phyloP scores from a whole-genome alignment of 768 basidiomycete genomes.

The Dendrothele bispora region DNA sequence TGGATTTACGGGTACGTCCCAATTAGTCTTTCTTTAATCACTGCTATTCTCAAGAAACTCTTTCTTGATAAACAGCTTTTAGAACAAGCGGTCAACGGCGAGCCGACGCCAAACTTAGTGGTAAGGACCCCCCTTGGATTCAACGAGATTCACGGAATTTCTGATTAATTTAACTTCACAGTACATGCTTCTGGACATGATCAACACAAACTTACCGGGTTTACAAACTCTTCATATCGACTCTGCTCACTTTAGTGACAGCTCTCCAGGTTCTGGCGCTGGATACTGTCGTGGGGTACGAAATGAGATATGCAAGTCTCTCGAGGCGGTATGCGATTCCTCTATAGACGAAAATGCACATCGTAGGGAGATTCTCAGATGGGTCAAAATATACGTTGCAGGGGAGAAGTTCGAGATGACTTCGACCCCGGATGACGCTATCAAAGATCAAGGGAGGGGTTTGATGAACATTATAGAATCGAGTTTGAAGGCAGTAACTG shows the following conservation, averaged over 20 bases:
- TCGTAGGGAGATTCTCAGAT: not conserved
- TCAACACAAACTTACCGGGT: not conserved
- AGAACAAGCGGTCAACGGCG: not conserved
- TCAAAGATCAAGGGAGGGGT: no score
- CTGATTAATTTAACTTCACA: not conserved
- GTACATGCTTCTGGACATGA: not conserved
- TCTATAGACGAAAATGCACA: not conserved
- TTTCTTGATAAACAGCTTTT: not conserved
- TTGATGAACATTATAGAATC: no score
- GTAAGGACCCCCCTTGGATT: not conserved
- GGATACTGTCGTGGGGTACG: not conserved
- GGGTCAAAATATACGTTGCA: constrained; percentile 1
- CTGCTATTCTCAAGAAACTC: no score
- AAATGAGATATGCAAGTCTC: not conserved
- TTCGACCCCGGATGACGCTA: no score
- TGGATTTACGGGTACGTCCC: not conserved
- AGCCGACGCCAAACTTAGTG: not conserved
- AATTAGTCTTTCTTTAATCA: no score
- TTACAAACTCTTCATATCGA: not conserved
- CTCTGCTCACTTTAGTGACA: not conserved
- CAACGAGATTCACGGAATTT: not conserved
- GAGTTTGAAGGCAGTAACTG: no score
- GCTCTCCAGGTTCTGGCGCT: not conserved
- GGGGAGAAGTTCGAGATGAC: not conserved
- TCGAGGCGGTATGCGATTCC: not conserved